These are phyloP conservation scores for Cetradonia linearis DNA, from an alignment of 495 filamentous ascomycete species.

Conservation along the genomic window DNA sequence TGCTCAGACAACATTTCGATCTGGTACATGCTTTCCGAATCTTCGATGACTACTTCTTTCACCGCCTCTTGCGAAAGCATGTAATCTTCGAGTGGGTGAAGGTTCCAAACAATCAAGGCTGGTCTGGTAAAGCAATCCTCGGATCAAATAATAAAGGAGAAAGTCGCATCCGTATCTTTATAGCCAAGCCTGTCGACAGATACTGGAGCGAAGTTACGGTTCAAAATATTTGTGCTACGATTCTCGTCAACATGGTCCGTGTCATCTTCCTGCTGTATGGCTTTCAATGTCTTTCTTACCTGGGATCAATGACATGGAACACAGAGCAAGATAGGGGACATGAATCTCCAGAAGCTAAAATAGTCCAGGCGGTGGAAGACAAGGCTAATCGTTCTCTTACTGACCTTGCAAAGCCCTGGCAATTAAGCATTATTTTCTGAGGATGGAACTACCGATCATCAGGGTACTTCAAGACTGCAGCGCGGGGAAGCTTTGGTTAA, in stretches of 20 bases:
- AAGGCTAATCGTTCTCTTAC: neutral
- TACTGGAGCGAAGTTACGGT: neutral
- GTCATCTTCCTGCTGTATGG: neutral
- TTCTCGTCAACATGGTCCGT: neutral
- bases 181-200: neutral
- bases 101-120: neutral
- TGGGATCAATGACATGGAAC: neutral
- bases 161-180: neutral
- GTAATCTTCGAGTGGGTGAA: neutral
- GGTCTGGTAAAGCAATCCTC: neutral
- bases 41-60: neutral
- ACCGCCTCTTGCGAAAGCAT: neutral
- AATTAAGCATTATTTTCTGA: neutral
- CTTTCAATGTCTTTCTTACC: neutral
- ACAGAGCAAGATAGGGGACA: neutral
- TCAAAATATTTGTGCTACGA: neutral
- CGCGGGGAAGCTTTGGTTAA: neutral
- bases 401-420: neutral
- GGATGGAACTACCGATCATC: neutral
- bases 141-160: neutral
- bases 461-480: neutral
- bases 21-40: neutral
- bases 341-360: no score
- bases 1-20: neutral
- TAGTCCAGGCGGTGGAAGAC: neutral